Percentiles rank a stretch among this genome's conserved stretches.
Conservation (phyloP, 208 protist species). For the Leishmania lainsoni region DNA sequence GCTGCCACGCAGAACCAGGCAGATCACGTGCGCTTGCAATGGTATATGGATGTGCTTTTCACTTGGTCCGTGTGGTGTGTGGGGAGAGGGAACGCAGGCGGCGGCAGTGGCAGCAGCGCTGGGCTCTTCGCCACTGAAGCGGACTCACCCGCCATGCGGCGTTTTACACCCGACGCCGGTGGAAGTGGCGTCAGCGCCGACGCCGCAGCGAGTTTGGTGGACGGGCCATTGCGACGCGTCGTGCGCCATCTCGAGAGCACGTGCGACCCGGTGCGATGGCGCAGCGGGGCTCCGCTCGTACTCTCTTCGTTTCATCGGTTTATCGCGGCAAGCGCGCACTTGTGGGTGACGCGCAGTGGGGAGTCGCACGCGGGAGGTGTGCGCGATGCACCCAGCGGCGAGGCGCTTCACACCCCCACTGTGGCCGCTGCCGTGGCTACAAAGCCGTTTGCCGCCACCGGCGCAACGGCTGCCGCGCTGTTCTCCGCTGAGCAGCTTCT, state of each 20-base stretch:
- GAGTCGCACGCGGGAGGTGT: neutral
- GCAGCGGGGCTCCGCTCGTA: slow-evolving; percentile 13
- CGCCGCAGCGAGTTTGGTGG: neutral
- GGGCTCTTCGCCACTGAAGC: no score
- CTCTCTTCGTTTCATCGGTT: slow-evolving; percentile 17
- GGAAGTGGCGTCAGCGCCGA: neutral
- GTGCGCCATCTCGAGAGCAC: slow-evolving; percentile 6
- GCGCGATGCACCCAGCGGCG: neutral
- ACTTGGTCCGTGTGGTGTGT: slow-evolving; percentile 19
- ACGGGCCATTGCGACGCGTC: slow-evolving; percentile 9
- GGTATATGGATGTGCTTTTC: slow-evolving; percentile 21
- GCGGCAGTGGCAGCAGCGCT: neutral
- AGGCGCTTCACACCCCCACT: neutral
- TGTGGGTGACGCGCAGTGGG: slow-evolving; percentile 16
- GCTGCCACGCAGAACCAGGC: neutral
- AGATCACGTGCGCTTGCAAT: slow-evolving; percentile 26
- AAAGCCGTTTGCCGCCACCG: neutral
- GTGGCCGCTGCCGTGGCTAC: slow-evolving; percentile 4
- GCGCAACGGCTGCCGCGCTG: neutral
- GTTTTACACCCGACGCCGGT: neutral
- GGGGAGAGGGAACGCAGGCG: neutral
- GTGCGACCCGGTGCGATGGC: slow-evolving; percentile 31
- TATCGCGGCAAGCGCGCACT: slow-evolving; percentile 12
- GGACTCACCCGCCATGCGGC: neutral
- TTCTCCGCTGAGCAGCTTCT: slow-evolving; percentile 14